Evolutionary conservation across 495 filamentous ascomycete genomes (phyloP).

Genomic region (Parathielavia appendiculata): DNA sequence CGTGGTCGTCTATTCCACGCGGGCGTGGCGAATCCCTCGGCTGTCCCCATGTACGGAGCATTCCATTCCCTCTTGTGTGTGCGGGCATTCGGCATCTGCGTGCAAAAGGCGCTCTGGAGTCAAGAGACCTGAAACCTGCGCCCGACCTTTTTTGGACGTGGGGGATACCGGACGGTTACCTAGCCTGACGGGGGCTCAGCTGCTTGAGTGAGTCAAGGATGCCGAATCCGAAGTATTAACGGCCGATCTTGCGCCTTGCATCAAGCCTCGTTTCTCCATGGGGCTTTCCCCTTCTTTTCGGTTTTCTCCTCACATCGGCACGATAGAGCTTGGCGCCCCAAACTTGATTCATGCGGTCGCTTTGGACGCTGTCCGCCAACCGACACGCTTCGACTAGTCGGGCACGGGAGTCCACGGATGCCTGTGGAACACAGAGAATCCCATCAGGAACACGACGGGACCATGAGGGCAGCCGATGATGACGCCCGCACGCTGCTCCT

Average conservation of each 20-base stretch:
- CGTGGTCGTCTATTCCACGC: neutral
- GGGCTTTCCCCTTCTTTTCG: neutral
- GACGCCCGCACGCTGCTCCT: constrained; percentile 12
- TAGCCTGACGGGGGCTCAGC: constrained; percentile 3
- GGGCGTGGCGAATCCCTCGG: neutral
- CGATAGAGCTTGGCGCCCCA: neutral
- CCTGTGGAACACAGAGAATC: neutral
- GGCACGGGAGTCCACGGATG: constrained; percentile 1
- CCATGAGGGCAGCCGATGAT: constrained; percentile 12
- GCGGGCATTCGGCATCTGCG: constrained; percentile 2
- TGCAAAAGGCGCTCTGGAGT: neutral
- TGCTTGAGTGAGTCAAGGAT: constrained; percentile 10
- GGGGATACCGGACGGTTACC: neutral
- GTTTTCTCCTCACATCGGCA: neutral
- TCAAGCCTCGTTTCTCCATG: neutral
- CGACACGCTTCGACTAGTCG: no score
- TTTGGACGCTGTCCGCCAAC: neutral
- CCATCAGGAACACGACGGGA: neutral
- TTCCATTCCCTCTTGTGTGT: neutral
- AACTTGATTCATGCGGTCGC: neutral
- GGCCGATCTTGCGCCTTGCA: neutral
- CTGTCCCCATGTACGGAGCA: neutral
- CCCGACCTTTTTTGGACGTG: constrained; percentile 3
- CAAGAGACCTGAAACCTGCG: constrained; percentile 10
- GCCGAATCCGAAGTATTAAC: neutral